Percentiles rank a stretch among this genome's conserved stretches.
Evolutionary conservation across 2,329 filamentous ascomycete species (phyloP).

Genomic region (Lasiodiplodia gonubiensis): DNA sequence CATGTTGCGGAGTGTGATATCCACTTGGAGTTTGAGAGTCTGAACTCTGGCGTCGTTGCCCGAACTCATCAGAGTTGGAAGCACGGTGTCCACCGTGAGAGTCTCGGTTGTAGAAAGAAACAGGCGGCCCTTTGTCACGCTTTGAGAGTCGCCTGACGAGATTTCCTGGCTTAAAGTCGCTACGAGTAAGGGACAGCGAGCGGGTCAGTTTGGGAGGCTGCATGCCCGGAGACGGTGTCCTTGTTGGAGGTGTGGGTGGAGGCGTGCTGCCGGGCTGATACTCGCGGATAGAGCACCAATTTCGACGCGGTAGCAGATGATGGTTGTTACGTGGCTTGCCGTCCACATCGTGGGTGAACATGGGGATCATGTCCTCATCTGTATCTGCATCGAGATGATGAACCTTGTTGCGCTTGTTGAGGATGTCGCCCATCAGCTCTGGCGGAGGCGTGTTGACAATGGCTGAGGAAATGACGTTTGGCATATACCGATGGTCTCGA

Average conservation of each 20-base stretch:
- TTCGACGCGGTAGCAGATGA: conserved; percentile 82
- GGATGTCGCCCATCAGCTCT: conserved; percentile 83
- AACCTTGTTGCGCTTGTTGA: conserved; percentile 88
- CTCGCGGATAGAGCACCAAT: conserved; percentile 92
- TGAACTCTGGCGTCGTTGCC: conserved; percentile 16
- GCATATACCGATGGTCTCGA: conserved; percentile 94
- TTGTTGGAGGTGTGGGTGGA: conserved; percentile 62
- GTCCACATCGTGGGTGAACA: conserved; percentile 89
- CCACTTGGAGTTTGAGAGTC: conserved; percentile 1
- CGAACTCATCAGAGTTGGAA: conserved; percentile 13
- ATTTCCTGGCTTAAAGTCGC: conserved; percentile 46
- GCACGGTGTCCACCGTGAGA: conserved; percentile 16
- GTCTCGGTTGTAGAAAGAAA: conserved; percentile 42
- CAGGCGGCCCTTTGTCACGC: conserved; percentile 37
- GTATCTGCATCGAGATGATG: conserved; percentile 73
- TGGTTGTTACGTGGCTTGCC: conserved; percentile 91
- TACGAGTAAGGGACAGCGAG: conserved; percentile 36
- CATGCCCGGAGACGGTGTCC: conserved; percentile 37
- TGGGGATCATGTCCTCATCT: conserved; percentile 93
- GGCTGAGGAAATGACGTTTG: conserved; percentile 90
- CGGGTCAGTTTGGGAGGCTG: conserved; percentile 35
- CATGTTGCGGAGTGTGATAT: conserved; percentile 38
- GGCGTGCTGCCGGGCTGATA: conserved; percentile 82
- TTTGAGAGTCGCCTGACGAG: conserved; percentile 51
- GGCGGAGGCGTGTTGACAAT: conserved; percentile 93